phyloP scores from a whole-genome alignment of 2,329 filamentous ascomycete genomes.

The Zymoseptoria ardabiliae region DNA sequence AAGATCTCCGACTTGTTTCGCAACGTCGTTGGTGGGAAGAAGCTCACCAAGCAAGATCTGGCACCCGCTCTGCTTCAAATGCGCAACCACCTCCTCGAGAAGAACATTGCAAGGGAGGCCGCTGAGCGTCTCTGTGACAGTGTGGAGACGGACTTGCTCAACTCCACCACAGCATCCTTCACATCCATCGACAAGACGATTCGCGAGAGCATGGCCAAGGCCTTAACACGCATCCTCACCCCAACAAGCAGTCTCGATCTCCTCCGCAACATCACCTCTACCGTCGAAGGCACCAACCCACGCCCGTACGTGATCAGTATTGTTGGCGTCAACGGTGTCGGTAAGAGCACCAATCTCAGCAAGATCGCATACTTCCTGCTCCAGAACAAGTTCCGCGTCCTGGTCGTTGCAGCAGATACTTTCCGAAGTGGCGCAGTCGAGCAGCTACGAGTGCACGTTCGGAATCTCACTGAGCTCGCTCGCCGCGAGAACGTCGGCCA shows the following conservation, averaged over 20 bases:
- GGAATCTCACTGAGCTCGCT: conserved; percentile 83
- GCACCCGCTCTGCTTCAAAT: conserved; percentile 91
- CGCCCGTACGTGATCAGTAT: conserved; percentile 97
- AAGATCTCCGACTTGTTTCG: conserved; percentile 84
- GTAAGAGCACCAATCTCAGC: conserved; percentile 94
- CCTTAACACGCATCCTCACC: conserved; percentile 88
- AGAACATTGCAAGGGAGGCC: conserved; percentile 94
- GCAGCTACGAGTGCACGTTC: conserved; percentile 89
- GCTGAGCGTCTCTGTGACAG: conserved; percentile 84
- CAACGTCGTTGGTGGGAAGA: conserved; percentile 92
- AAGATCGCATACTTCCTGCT: conserved; percentile 98
- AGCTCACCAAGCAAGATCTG: conserved; percentile 78
- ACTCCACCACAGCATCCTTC: conserved; percentile 86
- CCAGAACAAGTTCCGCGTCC: conserved; percentile 92
- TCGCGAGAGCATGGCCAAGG: conserved; percentile 80
- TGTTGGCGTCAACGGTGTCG: conserved; percentile 95
- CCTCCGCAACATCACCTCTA: conserved; percentile 80
- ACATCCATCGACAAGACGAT: conserved; percentile 73
- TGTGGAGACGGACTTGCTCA: conserved; percentile 81
- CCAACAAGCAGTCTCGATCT: conserved; percentile 92
- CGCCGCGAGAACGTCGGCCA: conserved; percentile 69
- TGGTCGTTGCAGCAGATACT: conserved; percentile 91
- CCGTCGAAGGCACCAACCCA: conserved; percentile 56
- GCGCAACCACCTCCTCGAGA: conserved; percentile 88
- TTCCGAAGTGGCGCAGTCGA: conserved; percentile 97